Conservation (phyloP, 495 filamentous ascomycete genomes). For the Aspergillus nidulans region DNA sequence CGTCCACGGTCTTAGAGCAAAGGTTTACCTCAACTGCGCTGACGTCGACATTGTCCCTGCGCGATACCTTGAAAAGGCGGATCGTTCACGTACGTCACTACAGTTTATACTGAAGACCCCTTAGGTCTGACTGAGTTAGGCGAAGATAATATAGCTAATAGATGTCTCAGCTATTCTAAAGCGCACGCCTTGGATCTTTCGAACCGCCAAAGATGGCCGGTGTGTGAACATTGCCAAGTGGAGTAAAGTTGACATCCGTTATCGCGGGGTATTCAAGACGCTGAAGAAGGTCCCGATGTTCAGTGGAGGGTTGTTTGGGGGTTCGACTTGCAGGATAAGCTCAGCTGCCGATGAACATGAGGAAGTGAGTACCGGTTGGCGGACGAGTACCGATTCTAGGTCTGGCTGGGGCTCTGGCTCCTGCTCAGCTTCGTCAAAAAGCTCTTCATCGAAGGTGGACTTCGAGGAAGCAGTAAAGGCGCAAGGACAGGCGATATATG, state of each 20-base stretch:
- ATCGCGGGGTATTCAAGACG: constrained; percentile 26
- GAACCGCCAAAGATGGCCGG: constrained; percentile 17
- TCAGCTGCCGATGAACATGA: not conserved
- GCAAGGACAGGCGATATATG: constrained; percentile 27
- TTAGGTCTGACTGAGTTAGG: too few species aligned
- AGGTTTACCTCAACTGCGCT: constrained; percentile 20
- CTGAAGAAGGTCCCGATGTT: constrained; percentile 26
- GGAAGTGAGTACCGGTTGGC: not conserved
- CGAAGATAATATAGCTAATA: too few species aligned
- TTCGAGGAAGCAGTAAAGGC: constrained; percentile 8
- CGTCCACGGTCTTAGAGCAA: constrained; percentile 24
- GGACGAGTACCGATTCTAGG: not conserved
- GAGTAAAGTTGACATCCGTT: constrained; percentile 28
- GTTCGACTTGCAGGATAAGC: constrained; percentile 4
- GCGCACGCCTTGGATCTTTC: constrained; percentile 27
- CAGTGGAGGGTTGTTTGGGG: constrained; percentile 18
- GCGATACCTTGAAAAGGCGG: constrained; percentile 19
- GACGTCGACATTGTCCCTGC: constrained; percentile 23
- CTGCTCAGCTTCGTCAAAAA: too few species aligned
- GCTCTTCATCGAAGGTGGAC: not conserved
- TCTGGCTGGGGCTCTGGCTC: not conserved
- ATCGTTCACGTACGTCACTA: constrained; percentile 17
- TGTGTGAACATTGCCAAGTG: constrained; percentile 19
- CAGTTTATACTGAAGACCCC: not conserved
- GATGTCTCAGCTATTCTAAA: constrained; percentile 5